Evolutionary conservation across 1,139 yeast species (phyloP), one percentile per base, ranked within the genome.

Genomic region (Wickerhamiella pararugosa): DNA sequence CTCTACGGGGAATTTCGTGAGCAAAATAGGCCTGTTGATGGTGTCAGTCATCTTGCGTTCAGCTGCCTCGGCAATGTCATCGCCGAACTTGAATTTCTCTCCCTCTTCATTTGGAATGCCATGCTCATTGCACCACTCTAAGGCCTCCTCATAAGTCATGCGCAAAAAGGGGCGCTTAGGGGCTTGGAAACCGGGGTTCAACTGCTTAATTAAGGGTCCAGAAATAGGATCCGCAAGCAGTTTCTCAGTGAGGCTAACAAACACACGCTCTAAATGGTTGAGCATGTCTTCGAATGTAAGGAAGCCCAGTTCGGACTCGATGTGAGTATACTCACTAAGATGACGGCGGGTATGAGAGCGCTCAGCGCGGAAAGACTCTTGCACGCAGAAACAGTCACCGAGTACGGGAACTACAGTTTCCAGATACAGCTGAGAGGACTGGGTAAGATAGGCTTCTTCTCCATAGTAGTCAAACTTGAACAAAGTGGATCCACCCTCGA

Each of bases 341-440:
- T 92, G 99, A 69, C 99, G 83, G 70, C 98, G 82, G 45, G 99
- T 92, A 67, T 92, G 98, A 11, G 97, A 86, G 62, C 86, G 83
- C 69, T 92, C 99, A 48, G 99, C 99, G 65, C 99, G 79, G 80
- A 92, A 92, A 10, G 97, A 86, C 67, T 92, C 99, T 66, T 90
- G 98, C 55, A 92, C 75, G 71, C 96, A 83, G 73, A 75, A 92
- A 47, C 87, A 97, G 60, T 92, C 97, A 59, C 98, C 98, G 51
- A 92, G 70, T 8, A 97, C 79, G 26, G 99, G 95, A 53, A 90
- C 73, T 66, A 93, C 81, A 15, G 99, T 90, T 69, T 92, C 99
- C 62, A 92, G 72, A 65, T 92, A 92, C 56, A 92, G 73, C 69
- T 92, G 99, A 27, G 98, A 90, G 9, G 95, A 82, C 67, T 92